Conservation (phyloP, 2,329 filamentous ascomycete genomes). For the Phaeophleospora eucalypticola region DNA sequence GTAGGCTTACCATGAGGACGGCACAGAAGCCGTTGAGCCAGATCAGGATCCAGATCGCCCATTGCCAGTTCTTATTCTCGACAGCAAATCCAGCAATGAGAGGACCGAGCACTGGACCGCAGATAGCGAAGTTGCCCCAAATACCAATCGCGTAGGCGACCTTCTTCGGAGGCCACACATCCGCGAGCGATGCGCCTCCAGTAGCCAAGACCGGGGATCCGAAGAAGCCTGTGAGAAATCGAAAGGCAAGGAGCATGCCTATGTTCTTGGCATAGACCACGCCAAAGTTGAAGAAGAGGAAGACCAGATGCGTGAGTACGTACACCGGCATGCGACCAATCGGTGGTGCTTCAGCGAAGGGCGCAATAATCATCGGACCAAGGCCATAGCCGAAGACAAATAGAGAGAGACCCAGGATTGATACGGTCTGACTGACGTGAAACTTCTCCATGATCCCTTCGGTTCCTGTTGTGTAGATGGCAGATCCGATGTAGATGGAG, state of each 20-base stretch:
- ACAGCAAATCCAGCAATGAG: constrained; percentile 37
- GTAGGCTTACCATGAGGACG: constrained; percentile 31
- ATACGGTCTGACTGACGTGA: constrained; percentile 39
- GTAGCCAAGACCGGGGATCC: constrained; percentile 43
- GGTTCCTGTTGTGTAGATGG: constrained; percentile 48
- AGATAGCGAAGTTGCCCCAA: constrained; percentile 36
- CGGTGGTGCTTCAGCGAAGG: constrained; percentile 41
- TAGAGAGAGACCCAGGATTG: constrained; percentile 46
- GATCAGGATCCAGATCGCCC: constrained; percentile 34
- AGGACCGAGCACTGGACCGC: constrained; percentile 38
- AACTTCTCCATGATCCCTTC: constrained; percentile 41
- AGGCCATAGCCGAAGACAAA: constrained; percentile 49
- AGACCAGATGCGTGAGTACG: constrained; percentile 44
- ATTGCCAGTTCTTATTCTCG: constrained; percentile 14
- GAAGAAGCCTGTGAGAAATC: constrained; percentile 50
- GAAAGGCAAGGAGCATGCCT: constrained; percentile 48
- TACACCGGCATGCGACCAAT: constrained; percentile 49
- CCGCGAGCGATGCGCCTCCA: constrained; percentile 40
- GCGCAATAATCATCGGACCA: constrained; percentile 39
- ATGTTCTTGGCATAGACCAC: constrained; percentile 47
- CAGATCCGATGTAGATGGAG: constrained; percentile 47
- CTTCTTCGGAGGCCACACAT: constrained; percentile 37
- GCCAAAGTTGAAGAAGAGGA: constrained; percentile 46
- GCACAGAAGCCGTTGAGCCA: constrained; percentile 36
- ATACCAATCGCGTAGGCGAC: constrained; percentile 36